A percentile compares a stretch with the other conserved stretches of the same genome.
phyloP scores from a whole-genome alignment of 192 early-diverging fungal species.

The Coemansia sp. region DNA sequence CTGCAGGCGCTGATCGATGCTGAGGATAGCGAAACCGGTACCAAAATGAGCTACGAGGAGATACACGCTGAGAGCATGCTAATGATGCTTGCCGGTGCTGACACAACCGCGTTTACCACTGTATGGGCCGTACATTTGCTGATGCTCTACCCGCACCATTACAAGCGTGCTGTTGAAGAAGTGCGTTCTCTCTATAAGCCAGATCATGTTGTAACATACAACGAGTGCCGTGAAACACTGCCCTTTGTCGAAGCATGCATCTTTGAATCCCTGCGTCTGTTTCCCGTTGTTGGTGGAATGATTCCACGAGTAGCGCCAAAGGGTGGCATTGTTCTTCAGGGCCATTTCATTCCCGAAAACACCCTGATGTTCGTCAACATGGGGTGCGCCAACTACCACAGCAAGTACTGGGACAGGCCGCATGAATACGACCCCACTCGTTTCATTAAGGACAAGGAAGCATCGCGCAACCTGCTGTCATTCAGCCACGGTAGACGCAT shows the following conservation, averaged over 20 bases:
- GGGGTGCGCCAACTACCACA: slow-evolving; percentile 15
- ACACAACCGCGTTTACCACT: slow-evolving; percentile 23
- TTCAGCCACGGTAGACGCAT: slow-evolving; percentile 29
- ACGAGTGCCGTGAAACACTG: slow-evolving; percentile 18
- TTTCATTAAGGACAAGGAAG: slow-evolving; percentile 11
- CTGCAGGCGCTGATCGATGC: slow-evolving; percentile 37
- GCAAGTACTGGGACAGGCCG: slow-evolving; percentile 14
- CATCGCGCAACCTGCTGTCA: slow-evolving; percentile 14
- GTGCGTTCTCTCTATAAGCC: slow-evolving; percentile 16
- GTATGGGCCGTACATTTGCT: slow-evolving; percentile 28
- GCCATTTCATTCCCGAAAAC: slow-evolving; percentile 26
- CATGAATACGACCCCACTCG: slow-evolving; percentile 17
- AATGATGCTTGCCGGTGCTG: slow-evolving; percentile 20
- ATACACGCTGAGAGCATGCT: slow-evolving; percentile 30
- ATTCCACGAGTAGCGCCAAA: slow-evolving; percentile 24
- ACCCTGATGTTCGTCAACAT: slow-evolving; percentile 16
- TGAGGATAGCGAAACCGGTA: slow-evolving; percentile 28
- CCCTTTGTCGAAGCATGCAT: slow-evolving; percentile 35
- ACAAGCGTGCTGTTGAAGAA: slow-evolving; percentile 12
- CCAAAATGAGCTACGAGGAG: slow-evolving; percentile 19
- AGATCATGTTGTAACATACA: slow-evolving; percentile 22
- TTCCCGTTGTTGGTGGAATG: slow-evolving; percentile 16
- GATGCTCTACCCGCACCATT: slow-evolving; percentile 20
- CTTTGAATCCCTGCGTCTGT: slow-evolving; percentile 32
- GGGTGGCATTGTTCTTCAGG: slow-evolving; percentile 23